A percentile compares a stretch with the other conserved stretches of the same genome.
These are phyloP conservation scores for Sclerotinia subarctica DNA, from an alignment of 2,329 filamentous ascomycete genomes.

Conservation along the genomic window DNA sequence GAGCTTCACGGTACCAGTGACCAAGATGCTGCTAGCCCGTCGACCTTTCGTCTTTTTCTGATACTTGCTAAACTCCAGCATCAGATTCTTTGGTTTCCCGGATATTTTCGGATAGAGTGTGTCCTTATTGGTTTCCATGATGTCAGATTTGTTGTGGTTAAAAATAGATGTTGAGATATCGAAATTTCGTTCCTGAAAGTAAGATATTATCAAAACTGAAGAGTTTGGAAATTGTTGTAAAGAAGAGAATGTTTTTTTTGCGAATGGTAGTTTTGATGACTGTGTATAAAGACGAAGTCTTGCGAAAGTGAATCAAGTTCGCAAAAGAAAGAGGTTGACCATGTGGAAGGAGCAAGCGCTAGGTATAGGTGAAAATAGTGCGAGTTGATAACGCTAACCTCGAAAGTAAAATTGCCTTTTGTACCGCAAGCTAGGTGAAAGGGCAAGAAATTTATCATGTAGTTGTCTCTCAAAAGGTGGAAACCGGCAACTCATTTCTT, in stretches of 20 bases:
- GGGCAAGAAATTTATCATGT: background rate
- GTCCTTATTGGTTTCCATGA: background rate
- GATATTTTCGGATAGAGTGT: slow-evolving; percentile 5
- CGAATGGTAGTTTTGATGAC: background rate
- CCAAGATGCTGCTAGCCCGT: slow-evolving; percentile 2
- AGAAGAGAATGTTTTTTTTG: background rate
- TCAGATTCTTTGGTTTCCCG: slow-evolving; percentile 5
- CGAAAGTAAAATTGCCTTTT: background rate
- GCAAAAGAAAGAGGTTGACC: background rate
- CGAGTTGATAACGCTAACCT: background rate
- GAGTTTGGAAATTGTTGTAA: background rate
- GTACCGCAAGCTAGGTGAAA: background rate
- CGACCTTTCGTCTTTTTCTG: background rate
- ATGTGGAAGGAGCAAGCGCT: background rate
- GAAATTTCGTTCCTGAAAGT: background rate
- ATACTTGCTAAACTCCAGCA: slow-evolving; percentile 1
- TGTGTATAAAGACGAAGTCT: background rate
- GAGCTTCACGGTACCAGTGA: slow-evolving; percentile 32
- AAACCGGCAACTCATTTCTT: background rate
- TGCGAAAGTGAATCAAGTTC: background rate
- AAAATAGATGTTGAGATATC: background rate
- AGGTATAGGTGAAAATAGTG: background rate
- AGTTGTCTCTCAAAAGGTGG: background rate
- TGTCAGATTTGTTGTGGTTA: background rate
- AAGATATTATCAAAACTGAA: background rate